phyloP scores from a whole-genome alignment of 2,329 filamentous ascomycete genomes.

The Calcarisporium arbuscula region DNA sequence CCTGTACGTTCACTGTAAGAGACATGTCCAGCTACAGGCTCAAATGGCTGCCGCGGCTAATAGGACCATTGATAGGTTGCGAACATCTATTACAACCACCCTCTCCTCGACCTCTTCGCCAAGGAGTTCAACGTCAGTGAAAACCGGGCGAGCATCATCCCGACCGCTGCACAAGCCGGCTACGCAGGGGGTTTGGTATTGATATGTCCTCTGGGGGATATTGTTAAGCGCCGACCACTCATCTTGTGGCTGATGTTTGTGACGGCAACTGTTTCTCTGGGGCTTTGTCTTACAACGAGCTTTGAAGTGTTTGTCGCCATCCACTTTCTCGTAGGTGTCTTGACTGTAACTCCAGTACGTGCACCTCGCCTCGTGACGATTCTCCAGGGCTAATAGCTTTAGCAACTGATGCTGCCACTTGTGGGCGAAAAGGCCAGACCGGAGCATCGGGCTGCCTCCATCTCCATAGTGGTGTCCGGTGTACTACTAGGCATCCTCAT shows the following conservation, averaged over 20 bases:
- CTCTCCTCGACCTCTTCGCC: constrained; percentile 70
- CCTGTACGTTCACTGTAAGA: no score
- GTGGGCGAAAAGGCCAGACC: constrained; percentile 72
- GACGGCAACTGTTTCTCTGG: constrained; percentile 40
- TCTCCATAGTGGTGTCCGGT: constrained; percentile 70
- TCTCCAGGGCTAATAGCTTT: no score
- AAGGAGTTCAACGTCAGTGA: constrained; percentile 64
- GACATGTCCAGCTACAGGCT: no score
- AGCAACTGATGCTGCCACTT: constrained; percentile 71
- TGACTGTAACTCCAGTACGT: constrained; percentile 10
- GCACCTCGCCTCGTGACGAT: no score
- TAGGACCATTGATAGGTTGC: no score
- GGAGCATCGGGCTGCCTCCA: constrained; percentile 58
- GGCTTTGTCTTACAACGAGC: background rate
- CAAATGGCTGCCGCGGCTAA: no score
- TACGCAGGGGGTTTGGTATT: constrained; percentile 70
- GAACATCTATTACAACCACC: constrained; percentile 77
- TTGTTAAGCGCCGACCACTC: constrained; percentile 60
- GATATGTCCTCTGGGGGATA: constrained; percentile 69
- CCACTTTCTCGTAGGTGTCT: constrained; percentile 7
- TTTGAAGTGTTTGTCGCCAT: constrained; percentile 6
- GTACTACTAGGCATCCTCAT: constrained; percentile 70
- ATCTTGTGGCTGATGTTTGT: constrained; percentile 61
- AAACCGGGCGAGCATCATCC: constrained; percentile 59
- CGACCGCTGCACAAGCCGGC: constrained; percentile 72